Conservation (phyloP, 169 alveolate genomes). For the Toxoplasma gondii region DNA sequence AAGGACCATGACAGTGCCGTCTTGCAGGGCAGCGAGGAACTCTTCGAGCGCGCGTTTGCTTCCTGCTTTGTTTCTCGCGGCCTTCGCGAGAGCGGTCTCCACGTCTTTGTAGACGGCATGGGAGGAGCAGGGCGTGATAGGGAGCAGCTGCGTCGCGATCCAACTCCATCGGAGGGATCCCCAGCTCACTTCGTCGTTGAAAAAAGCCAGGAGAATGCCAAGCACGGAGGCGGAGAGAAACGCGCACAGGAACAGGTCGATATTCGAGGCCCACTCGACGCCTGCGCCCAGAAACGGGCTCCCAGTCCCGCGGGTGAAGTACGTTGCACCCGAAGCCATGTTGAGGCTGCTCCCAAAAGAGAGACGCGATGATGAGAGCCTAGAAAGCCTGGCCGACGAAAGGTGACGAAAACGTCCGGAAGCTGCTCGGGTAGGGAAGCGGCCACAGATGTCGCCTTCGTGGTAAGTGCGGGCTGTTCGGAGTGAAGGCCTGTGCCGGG, state of each 20-base stretch:
- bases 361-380: neutral
- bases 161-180: constrained; percentile 61
- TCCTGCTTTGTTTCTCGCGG: constrained; percentile 29
- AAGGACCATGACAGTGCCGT: constrained; percentile 31
- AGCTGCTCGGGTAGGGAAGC: no score
- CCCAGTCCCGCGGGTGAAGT: neutral
- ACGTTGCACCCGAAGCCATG: neutral
- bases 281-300: constrained; percentile 31
- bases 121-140: constrained; percentile 31
- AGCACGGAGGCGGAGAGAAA: constrained; percentile 33
- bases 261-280: constrained; percentile 10
- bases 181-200: constrained; percentile 61
- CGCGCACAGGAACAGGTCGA: constrained; percentile 62
- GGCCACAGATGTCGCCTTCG: no score
- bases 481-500: no score
- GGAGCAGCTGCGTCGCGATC: constrained; percentile 68
- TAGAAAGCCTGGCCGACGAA: neutral
- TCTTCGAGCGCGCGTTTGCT: constrained; percentile 39
- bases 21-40: constrained; percentile 48
- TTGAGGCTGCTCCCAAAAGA: neutral
- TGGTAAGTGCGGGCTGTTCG: no score
- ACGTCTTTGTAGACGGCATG: constrained; percentile 38
- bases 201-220: constrained; percentile 57
- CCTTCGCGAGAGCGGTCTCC: constrained; percentile 52
- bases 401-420: neutral